phyloP scores from a whole-genome alignment of 805 yeast genomes.

The Ogataea nonfermentans region DNA sequence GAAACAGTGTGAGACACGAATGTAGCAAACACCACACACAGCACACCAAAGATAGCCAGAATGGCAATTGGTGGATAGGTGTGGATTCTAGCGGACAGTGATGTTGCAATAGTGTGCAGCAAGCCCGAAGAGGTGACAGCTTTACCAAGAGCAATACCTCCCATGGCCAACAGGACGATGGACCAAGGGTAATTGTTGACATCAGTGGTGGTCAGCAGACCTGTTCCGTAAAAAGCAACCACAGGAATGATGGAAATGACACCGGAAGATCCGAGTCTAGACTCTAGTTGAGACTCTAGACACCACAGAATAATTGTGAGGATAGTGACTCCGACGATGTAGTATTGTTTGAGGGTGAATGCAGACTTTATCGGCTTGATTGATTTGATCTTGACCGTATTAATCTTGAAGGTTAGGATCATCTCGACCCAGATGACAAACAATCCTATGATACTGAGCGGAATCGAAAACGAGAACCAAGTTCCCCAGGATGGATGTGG shows the following conservation, averaged over 20 bases:
- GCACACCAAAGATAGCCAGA: constrained; percentile 46
- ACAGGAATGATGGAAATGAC: constrained; percentile 48
- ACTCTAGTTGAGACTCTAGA: constrained; percentile 40
- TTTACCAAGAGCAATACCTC: constrained; percentile 53
- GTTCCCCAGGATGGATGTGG: constrained; percentile 58
- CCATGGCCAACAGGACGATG: constrained; percentile 54
- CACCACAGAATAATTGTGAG: constrained; percentile 51
- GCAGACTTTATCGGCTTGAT: constrained; percentile 46
- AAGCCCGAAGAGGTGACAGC: constrained; percentile 51
- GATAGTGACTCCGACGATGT: constrained; percentile 40
- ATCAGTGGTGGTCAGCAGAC: constrained; percentile 46
- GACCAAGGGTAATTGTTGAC: constrained; percentile 54
- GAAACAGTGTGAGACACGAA: constrained; percentile 57
- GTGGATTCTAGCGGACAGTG: constrained; percentile 42
- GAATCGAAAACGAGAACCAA: constrained; percentile 53
- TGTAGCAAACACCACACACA: constrained; percentile 51
- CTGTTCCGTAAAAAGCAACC: constrained; percentile 49
- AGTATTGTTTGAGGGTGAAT: constrained; percentile 45
- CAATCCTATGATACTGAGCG: constrained; percentile 42
- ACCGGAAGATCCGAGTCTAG: constrained; percentile 48
- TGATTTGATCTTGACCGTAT: constrained; percentile 44
- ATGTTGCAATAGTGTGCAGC: constrained; percentile 43
- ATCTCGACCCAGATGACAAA: constrained; percentile 47
- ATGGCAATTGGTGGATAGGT: constrained; percentile 44
- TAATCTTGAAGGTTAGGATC: constrained; percentile 52